A percentile compares a stretch with the other conserved stretches of the same genome.
Conservation (phyloP, 495 filamentous ascomycete species). For the Cenococcum geophilum region DNA sequence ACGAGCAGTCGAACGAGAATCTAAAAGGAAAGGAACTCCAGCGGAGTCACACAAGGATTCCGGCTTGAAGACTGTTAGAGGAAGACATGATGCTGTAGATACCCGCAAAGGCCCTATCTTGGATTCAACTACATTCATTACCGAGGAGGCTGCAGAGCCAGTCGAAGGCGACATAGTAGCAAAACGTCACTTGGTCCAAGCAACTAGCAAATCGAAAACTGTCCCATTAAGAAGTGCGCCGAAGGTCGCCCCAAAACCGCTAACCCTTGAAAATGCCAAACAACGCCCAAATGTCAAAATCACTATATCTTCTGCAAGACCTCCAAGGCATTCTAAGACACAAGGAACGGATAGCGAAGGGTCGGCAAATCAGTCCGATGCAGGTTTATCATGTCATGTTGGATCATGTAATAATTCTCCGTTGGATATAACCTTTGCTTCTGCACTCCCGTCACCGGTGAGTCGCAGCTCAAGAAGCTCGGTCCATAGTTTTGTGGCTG, state of each 20-base stretch:
- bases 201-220: background rate
- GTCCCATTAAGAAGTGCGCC: constrained; percentile 6
- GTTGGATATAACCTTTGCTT: constrained; percentile 1
- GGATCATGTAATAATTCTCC: background rate
- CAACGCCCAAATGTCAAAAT: background rate
- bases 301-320: background rate
- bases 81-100: constrained; percentile 11
- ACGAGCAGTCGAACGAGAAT: constrained; percentile 21
- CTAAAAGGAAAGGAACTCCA: constrained; percentile 11
- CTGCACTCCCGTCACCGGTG: constrained; percentile 13
- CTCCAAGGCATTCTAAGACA: background rate
- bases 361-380: background rate
- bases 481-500: constrained; percentile 10
- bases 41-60: constrained; percentile 1
- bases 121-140: constrained; percentile 12
- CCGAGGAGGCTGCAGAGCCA: constrained; percentile 12
- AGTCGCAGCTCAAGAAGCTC: constrained; percentile 10
- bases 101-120: constrained; percentile 5
- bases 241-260: background rate
- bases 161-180: constrained; percentile 12
- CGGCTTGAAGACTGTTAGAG: constrained; percentile 5
- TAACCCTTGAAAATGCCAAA: background rate
- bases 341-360: background rate
- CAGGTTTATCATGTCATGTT: background rate
- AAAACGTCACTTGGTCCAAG: background rate